Evolutionary conservation across 768 basidiomycete genomes (phyloP), one percentile per base, ranked within the genome.

Genomic region (Polyporus arcularius): DNA sequence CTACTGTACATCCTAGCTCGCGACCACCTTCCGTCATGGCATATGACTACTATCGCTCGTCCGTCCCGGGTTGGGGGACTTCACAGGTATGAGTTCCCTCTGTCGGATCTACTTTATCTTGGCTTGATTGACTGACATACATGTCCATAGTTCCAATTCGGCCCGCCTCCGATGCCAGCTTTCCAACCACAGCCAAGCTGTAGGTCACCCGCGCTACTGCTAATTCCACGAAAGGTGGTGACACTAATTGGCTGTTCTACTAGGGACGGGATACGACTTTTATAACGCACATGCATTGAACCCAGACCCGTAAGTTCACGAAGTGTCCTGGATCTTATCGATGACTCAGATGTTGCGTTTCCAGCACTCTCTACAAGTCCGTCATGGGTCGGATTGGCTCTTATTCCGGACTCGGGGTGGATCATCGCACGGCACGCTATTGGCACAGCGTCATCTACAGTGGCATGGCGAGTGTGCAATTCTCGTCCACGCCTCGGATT

Each of bases 381-480:
- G 68, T 72, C 66, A 65, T 79, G 69, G 72, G 67, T 42, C 67
- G 70, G 43, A 46, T 59, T 72, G 42, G 59, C 47, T 57, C 66
- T 15, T 61, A 60, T 21, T 60, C 58, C 11, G 58, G 63, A 4
- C 61, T 76, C 62, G 86, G 86, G 45, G 80, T 85, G 16, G 83
- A 85, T 35, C 71, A 79, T n/a, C 72, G 84, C 58, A 87, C 88
- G 68, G 89, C 90, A 3, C 76, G 76, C 21, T 77, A 82, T 56
- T 88, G 82, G 82, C 87, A 91, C 71, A 75, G 78, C 51, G 80
- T 83, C 16, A 83, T 85, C 10, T 92, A 91, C 68, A 84, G 83
- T 32, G 83, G 82, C 50, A 63, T 82, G 56, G 88, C 87, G 70
- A 50, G 51, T 47, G 55, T 35, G 6, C 35, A 26, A 2, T 14